phyloP scores from a whole-genome alignment of 306 rosid species.

The Prunus campanulata region DNA sequence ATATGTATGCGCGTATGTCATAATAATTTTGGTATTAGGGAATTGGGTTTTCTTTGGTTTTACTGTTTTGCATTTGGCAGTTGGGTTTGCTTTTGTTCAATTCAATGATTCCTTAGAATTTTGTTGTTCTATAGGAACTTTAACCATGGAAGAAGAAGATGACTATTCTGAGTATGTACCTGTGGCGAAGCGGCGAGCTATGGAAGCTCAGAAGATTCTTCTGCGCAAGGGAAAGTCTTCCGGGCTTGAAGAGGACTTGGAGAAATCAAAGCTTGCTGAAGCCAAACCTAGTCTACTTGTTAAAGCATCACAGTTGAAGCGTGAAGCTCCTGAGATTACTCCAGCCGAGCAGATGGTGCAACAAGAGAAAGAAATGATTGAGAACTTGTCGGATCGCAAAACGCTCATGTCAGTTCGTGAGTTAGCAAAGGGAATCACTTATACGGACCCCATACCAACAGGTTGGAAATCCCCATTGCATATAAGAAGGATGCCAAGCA shows the following conservation, averaged over 20 bases:
- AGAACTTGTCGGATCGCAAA: conserved; percentile 73
- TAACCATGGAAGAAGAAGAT: conserved; percentile 66
- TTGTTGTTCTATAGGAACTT: not conserved
- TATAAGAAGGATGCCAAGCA: conserved; percentile 61
- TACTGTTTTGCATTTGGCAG: not conserved
- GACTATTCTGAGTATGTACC: conserved; percentile 82
- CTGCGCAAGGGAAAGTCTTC: conserved; percentile 73
- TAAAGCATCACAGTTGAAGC: conserved; percentile 77
- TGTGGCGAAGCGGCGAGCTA: conserved; percentile 82
- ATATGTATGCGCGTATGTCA: not conserved
- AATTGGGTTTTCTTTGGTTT: not conserved
- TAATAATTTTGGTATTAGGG: not conserved
- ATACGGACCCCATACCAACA: conserved; percentile 68
- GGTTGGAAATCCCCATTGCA: conserved; percentile 95
- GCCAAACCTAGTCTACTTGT: conserved; percentile 79
- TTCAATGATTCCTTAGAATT: not conserved
- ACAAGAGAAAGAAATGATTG: conserved; percentile 94
- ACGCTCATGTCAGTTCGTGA: conserved; percentile 90
- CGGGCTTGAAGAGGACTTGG: conserved; percentile 62
- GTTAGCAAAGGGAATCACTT: conserved; percentile 87
- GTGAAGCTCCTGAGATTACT: conserved; percentile 81
- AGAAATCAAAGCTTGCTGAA: conserved; percentile 56
- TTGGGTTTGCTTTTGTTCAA: not conserved
- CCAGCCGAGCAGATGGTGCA: conserved; percentile 73
- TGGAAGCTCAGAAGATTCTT: conserved; percentile 85